These are phyloP conservation scores for Gaertneriomyces sp. DNA, from an alignment of 192 early-diverging fungal genomes.

Conservation along the genomic window DNA sequence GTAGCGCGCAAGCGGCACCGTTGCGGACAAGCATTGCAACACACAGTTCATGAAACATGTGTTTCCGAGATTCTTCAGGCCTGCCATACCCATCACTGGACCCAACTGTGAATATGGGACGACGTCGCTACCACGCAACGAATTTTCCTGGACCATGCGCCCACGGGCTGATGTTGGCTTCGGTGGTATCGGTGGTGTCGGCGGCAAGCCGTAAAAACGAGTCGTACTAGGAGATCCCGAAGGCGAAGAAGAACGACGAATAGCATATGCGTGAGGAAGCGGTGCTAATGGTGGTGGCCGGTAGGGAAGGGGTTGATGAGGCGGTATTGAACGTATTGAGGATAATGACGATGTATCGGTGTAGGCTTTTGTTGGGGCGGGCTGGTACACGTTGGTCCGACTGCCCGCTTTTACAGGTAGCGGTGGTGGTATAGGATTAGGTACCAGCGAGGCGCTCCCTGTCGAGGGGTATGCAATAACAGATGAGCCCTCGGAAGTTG, in stretches of 20 bases:
- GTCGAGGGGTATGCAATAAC: too few relatives aligned
- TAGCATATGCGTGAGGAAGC: conserved; percentile 14
- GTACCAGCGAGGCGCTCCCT: too few relatives aligned
- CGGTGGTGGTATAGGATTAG: too few relatives aligned
- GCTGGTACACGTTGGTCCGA: too few relatives aligned
- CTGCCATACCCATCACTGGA: conserved; percentile 44
- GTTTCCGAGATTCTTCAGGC: conserved; percentile 80
- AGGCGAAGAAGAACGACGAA: conserved; percentile 29
- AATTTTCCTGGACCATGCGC: not conserved
- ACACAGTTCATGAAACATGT: conserved; percentile 92
- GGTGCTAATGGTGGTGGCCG: conserved; percentile 10
- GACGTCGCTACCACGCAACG: not conserved
- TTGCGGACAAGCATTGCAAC: conserved; percentile 81
- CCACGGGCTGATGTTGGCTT: conserved; percentile 6
- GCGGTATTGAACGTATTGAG: not conserved
- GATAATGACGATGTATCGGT: too few relatives aligned
- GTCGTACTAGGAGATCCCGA: conserved; percentile 24
- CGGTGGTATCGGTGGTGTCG: conserved; percentile 10
- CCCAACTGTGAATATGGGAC: conserved; percentile 11
- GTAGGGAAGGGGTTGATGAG: conserved; percentile 10
- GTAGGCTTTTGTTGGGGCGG: too few relatives aligned
- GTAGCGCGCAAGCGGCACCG: conserved; percentile 50
- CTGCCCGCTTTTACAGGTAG: too few relatives aligned
- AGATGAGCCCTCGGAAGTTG: too few relatives aligned
- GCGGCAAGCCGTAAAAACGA: conserved; percentile 22